A percentile compares a stretch with the other conserved stretches of the same genome.
These are phyloP conservation scores for Glutinoglossum americanum DNA, from an alignment of 495 filamentous ascomycete genomes.

Conservation along the genomic window DNA sequence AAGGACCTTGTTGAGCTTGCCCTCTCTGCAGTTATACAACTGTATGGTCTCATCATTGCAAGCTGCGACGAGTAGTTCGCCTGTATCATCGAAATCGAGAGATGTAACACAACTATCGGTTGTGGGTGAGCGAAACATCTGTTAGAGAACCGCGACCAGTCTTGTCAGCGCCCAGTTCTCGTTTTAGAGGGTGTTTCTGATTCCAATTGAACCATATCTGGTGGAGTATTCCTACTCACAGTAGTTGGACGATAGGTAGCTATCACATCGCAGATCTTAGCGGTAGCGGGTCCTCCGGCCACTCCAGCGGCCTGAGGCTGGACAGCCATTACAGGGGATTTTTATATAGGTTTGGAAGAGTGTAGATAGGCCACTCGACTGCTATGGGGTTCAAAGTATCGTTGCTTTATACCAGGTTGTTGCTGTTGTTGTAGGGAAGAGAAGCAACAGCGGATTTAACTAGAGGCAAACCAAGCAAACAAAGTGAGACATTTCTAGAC, in stretches of 20 bases:
- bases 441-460: too few species aligned
- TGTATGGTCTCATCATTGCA: slow-evolving; percentile 87
- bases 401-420: too few species aligned
- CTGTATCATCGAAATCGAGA: slow-evolving; percentile 87
- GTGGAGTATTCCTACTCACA: background rate
- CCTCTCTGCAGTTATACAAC: slow-evolving; percentile 78
- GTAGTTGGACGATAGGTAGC: slow-evolving; percentile 20
- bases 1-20: slow-evolving; percentile 62
- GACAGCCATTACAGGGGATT: background rate
- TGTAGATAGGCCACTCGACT: background rate
- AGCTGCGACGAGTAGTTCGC: slow-evolving; percentile 69
- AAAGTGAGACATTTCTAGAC: background rate
- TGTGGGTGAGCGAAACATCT: slow-evolving; percentile 23
- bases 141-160: background rate
- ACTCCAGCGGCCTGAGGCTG: background rate
- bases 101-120: slow-evolving; percentile 38
- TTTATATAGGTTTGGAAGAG: background rate
- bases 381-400: background rate
- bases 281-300: slow-evolving; percentile 12
- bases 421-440: too few species aligned
- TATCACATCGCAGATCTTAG: slow-evolving; percentile 25
- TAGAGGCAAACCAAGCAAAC: too few species aligned
- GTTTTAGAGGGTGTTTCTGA: slow-evolving; percentile 21
- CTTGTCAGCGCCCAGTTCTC: background rate
- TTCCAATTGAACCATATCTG: slow-evolving; percentile 18